Evolutionary conservation across 192 early-diverging fungal genomes (phyloP).

Genomic region (Funneliformis geosporum): DNA sequence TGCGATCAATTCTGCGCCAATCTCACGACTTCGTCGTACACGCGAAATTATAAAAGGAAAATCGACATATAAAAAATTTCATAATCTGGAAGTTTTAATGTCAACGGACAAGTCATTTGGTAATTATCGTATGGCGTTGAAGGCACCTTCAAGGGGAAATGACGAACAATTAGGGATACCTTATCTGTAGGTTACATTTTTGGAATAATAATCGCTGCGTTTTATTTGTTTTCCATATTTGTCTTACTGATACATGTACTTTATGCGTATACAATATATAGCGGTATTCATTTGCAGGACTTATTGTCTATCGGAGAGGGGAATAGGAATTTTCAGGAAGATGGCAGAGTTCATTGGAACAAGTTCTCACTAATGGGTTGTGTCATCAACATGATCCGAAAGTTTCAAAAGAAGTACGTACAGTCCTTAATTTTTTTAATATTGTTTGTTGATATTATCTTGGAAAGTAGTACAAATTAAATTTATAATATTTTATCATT

Average conservation of each 20-base stretch:
- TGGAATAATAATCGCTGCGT: not conserved
- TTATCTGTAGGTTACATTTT: constrained; percentile 61
- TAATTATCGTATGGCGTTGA: constrained; percentile 64
- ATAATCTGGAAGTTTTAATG: constrained; percentile 68
- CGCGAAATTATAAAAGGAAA: constrained; percentile 50
- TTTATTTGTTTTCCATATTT: not conserved
- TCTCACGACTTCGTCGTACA: constrained; percentile 67
- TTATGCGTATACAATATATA: constrained; percentile 32
- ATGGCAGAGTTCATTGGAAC: constrained; percentile 70
- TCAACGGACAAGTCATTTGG: constrained; percentile 62
- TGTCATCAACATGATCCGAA: constrained; percentile 58
- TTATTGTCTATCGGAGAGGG: constrained; percentile 72
- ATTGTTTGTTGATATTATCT: not conserved
- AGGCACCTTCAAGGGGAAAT: constrained; percentile 29
- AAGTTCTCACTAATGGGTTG: constrained; percentile 74
- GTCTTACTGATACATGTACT: not conserved
- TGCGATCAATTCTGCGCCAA: constrained; percentile 65
- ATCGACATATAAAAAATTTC: constrained; percentile 53
- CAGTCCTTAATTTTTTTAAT: not conserved
- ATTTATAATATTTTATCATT: not conserved
- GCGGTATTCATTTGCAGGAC: constrained; percentile 71
- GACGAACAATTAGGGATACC: constrained; percentile 67
- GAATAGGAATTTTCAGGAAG: constrained; percentile 62
- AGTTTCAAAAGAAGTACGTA: constrained; percentile 51
- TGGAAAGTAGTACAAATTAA: too few species aligned